Percentiles rank a stretch among this genome's conserved stretches.
Conservation (phyloP, 768 basidiomycete species). For the Lactifluus echinatus region DNA sequence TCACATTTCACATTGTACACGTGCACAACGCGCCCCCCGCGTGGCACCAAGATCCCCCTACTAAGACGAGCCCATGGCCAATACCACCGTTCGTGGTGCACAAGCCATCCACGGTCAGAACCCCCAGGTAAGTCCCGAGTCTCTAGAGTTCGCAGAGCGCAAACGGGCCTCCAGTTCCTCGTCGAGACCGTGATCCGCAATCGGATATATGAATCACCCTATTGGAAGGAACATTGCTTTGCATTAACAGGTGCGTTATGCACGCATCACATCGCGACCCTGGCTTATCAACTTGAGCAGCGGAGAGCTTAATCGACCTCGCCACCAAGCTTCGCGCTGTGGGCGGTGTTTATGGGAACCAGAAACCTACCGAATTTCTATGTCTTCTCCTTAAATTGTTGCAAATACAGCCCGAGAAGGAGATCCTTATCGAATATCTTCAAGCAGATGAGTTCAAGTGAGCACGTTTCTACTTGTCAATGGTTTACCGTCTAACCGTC, state of each 20-base stretch:
- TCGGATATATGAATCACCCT: conserved; percentile 89
- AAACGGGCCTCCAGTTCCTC: conserved; percentile 50
- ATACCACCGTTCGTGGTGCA: conserved; percentile 84
- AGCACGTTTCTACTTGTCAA: conserved; percentile 24
- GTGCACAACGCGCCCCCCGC: no score
- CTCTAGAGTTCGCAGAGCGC: conserved; percentile 18
- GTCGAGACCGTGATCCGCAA: conserved; percentile 95
- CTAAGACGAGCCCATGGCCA: conserved; percentile 63
- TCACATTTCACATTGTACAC: no score
- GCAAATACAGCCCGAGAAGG: conserved; percentile 96
- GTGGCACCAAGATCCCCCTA: no score
- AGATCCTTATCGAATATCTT: conserved; percentile 92
- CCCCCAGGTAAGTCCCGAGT: conserved; percentile 62
- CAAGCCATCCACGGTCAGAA: conserved; percentile 93
- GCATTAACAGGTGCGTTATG: conserved; percentile 71
- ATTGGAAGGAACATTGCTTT: conserved; percentile 99
- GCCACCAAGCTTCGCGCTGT: conserved; percentile 74
- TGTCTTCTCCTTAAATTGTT: conserved; percentile 89
- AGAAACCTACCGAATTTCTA: conserved; percentile 89
- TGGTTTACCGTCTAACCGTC: not conserved
- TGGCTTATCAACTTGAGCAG: conserved; percentile 31
- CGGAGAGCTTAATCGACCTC: conserved; percentile 90
- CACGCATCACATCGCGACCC: not conserved
- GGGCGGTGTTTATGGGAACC: conserved; percentile 94
- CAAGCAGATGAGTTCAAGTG: conserved; percentile 98